Percentiles rank a stretch among this genome's conserved stretches.
Evolutionary conservation across 768 basidiomycete genomes (phyloP).

Genomic region (Antrodiella citrinella): DNA sequence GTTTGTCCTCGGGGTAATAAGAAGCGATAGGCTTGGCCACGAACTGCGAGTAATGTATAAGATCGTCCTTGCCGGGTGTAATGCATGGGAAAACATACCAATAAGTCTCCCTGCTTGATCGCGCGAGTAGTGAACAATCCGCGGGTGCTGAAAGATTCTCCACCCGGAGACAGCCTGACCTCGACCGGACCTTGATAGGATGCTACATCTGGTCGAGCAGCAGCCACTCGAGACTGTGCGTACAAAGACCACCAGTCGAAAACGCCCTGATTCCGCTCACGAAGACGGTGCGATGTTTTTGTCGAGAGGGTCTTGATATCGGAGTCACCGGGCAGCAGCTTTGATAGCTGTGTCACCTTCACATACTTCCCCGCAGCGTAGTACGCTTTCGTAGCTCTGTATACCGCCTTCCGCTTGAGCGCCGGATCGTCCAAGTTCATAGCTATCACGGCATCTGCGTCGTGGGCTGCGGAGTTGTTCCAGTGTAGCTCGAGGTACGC

Average conservation of each 20-base stretch:
- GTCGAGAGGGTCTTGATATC: neutral
- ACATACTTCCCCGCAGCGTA: neutral
- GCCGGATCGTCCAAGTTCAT: neutral
- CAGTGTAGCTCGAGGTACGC: neutral
- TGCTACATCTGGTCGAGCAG: neutral
- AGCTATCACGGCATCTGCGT: neutral
- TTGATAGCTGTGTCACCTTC: neutral
- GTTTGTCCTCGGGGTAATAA: neutral
- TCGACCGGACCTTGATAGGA: neutral
- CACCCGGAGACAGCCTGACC: neutral
- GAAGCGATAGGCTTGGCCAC: neutral
- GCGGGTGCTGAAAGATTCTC: neutral
- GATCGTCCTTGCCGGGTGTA: no score
- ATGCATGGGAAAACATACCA: no score
- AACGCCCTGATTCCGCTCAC: neutral
- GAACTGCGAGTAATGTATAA: neutral
- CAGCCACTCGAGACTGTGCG: neutral
- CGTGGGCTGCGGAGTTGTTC: neutral
- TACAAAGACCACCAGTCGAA: neutral
- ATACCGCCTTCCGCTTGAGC: neutral
- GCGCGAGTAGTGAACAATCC: neutral
- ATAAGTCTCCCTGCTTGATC: neutral
- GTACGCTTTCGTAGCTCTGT: neutral
- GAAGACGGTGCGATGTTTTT: neutral
- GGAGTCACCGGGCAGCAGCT: neutral